These are phyloP conservation scores for Microbotryum saponariae DNA, from an alignment of 1,284 basidiomycete genomes.

Conservation along the genomic window DNA sequence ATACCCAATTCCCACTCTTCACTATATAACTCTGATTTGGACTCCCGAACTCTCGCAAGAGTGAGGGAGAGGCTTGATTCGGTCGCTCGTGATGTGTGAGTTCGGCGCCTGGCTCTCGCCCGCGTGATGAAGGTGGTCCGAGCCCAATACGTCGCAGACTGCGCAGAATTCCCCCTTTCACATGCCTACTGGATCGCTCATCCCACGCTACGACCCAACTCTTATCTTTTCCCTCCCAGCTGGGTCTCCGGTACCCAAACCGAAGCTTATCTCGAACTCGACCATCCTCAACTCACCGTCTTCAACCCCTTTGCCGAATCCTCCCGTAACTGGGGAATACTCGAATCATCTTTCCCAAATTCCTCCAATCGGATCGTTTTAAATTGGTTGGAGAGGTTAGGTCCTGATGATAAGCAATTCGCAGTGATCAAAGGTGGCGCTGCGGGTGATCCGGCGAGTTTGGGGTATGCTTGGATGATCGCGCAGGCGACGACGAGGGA, in stretches of 20 bases:
- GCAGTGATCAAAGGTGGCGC: constrained; percentile 24
- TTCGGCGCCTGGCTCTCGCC: too few relatives aligned
- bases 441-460: constrained; percentile 24
- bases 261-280: constrained; percentile 61
- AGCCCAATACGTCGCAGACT: too few relatives aligned
- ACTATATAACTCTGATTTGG: too few relatives aligned
- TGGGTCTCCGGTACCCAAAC: constrained; percentile 73
- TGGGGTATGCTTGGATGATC: constrained; percentile 27
- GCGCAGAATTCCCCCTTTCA: too few relatives aligned
- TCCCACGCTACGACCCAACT: too few relatives aligned
- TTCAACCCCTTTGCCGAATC: constrained; percentile 40
- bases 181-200: too few relatives aligned
- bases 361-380: constrained; percentile 18
- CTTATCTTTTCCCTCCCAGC: constrained; percentile 40
- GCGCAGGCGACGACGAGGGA: constrained; percentile 1
- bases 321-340: constrained; percentile 2
- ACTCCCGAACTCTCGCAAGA: too few relatives aligned
- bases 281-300: constrained; percentile 57
- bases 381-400: constrained; percentile 13
- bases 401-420: constrained; percentile 7
- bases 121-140: too few relatives aligned
- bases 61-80: too few relatives aligned
- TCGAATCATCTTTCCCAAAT: constrained; percentile 1
- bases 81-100: too few relatives aligned
- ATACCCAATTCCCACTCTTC: too few relatives aligned